Base-by-base conservation (phyloP, 1,284 basidiomycete genomes). In the Cronartium ribicola region DNA sequence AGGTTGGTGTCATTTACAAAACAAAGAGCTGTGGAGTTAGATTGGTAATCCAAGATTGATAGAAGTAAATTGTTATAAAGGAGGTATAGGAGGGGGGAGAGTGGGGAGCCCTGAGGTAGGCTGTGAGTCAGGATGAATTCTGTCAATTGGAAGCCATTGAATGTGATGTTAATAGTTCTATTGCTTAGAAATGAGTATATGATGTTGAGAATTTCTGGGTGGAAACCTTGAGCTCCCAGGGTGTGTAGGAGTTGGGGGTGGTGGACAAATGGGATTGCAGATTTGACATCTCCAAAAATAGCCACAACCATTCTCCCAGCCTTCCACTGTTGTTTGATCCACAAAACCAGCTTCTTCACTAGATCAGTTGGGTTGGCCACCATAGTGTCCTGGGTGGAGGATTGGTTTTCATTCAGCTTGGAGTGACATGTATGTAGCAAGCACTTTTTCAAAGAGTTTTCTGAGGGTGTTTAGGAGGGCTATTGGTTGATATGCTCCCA, bases 401-500 rank as follows among this genome's bases (percentile, higher is more conserved):
- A 67, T 39, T 5, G 7, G 3, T 7, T 2, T 5, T 4, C 36
- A 11, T 17, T 67, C 65, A 4, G 65, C 43, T 17, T 51, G 40
- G 4, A 13, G 10, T 29, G 41, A 39, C 4, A 67, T 7, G 2
- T 48, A 48, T 4, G 36, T 51, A 1, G 65, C 44, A 6, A 68
- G 36, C 17, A 68, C 29, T 17, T 41, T n/a, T n/a, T 68, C 51
- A n/a, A 60, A 60, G n/a, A 68, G 6, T 37, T 67, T 67, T 13
- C 44, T 41, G 17, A 67, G 20, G 2, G 66, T 36, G 66, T 29
- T 55, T 4, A 67, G 51, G 11, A 67, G 51, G 1, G 46, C n/a
- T 2, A 67, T 67, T 1, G 66, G 66, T 22, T 17, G 48, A 57
- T 67, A 67, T 14, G 66, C 66, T 4, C 7, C 7, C 17, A 51